Percentiles rank a stretch among this genome's conserved stretches.
Conservation (phyloP, 2,329 filamentous ascomycete species). For the Colletotrichum sojae region DNA sequence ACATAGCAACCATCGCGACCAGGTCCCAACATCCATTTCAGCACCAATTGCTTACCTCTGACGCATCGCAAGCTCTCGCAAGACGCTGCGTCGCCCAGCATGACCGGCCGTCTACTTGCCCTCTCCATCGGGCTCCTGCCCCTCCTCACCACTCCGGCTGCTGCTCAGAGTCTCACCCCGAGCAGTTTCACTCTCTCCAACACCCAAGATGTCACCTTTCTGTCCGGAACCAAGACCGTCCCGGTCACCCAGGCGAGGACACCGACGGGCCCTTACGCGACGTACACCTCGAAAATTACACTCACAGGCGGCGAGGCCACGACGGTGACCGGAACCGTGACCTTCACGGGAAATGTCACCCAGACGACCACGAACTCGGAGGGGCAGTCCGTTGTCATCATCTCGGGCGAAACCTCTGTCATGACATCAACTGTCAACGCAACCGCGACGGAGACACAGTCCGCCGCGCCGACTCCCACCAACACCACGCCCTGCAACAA, state of each 20-base stretch:
- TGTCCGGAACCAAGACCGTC: slow-evolving; percentile 38
- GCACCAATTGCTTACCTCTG: background rate
- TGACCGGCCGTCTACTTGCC: slow-evolving; percentile 25
- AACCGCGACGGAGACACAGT: slow-evolving; percentile 58
- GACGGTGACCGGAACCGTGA: slow-evolving; percentile 49
- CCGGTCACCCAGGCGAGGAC: slow-evolving; percentile 52
- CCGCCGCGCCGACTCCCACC: slow-evolving; percentile 62
- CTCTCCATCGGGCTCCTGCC: slow-evolving; percentile 23
- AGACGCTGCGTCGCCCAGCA: slow-evolving; percentile 30
- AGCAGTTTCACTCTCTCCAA: slow-evolving; percentile 34
- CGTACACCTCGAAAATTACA: slow-evolving; percentile 59
- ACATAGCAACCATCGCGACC: slow-evolving; percentile 20
- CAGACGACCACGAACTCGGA: slow-evolving; percentile 47
- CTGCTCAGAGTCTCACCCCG: slow-evolving; percentile 20
- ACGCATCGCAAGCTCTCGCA: slow-evolving; percentile 4
- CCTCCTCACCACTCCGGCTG: slow-evolving; percentile 13
- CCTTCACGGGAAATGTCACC: slow-evolving; percentile 50
- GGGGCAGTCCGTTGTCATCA: slow-evolving; percentile 57
- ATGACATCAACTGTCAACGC: slow-evolving; percentile 56
- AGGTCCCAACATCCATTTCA: background rate
- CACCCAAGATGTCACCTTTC: slow-evolving; percentile 37
- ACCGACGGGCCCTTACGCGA: slow-evolving; percentile 62
- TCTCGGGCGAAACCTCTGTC: slow-evolving; percentile 61
- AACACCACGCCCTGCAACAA: slow-evolving; percentile 88
- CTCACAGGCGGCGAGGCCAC: slow-evolving; percentile 49